phyloP scores from a whole-genome alignment of 768 basidiomycete species.

The Suillus weaverae region DNA sequence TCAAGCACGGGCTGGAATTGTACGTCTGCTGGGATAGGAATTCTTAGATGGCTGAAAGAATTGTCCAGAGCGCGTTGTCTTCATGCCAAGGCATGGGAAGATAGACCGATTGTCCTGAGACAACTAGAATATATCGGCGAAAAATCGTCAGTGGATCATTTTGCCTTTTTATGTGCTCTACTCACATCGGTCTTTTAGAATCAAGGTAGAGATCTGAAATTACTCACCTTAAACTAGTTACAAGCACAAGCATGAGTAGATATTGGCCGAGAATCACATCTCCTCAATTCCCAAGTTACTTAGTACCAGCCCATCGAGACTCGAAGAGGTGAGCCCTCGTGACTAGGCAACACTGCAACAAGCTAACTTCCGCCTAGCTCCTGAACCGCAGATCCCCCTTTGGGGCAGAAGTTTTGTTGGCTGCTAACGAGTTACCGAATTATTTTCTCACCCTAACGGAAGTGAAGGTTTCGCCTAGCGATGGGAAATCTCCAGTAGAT shows the following conservation, averaged over 20 bases:
- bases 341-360: background rate
- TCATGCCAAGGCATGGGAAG: constrained; percentile 89
- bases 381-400: constrained; percentile 76
- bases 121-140: constrained; percentile 92
- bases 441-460: constrained; percentile 59
- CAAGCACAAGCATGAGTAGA: constrained; percentile 39
- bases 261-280: constrained; percentile 74
- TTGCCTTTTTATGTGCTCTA: background rate
- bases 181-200: constrained; percentile 17
- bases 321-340: constrained; percentile 56
- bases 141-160: constrained; percentile 64
- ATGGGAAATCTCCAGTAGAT: constrained; percentile 54
- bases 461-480: constrained; percentile 38
- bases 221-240: background rate
- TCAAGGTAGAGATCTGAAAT: constrained; percentile 19
- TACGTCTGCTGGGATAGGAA: constrained; percentile 31
- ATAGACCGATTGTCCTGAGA: constrained; percentile 76
- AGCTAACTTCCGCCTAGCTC: constrained; percentile 43
- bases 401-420: constrained; percentile 65
- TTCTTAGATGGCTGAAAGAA: background rate
- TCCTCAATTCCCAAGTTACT: constrained; percentile 57
- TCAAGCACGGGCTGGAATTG: constrained; percentile 78
- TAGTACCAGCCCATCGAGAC: constrained; percentile 53
- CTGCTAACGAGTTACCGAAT: constrained; percentile 62
- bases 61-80: constrained; percentile 68